A percentile compares a stretch with the other conserved stretches of the same genome.
These are phyloP conservation scores for Solanum arcanum DNA, from an alignment of 257 asterid species.

Conservation along the genomic window DNA sequence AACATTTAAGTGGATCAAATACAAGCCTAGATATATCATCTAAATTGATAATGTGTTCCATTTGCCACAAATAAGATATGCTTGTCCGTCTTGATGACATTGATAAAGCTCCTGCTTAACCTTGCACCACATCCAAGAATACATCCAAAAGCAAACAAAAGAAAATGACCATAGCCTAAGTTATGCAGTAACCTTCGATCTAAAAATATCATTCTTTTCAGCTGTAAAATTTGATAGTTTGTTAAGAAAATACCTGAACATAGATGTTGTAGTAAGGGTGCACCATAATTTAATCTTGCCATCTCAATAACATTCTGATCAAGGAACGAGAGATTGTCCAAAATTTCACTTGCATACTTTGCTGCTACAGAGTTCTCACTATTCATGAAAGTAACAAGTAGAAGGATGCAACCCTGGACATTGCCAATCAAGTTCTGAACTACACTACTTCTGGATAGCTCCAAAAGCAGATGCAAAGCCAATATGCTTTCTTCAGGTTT, in stretches of 20 bases:
- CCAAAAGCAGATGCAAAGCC: constrained; percentile 32
- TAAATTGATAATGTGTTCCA: not conserved
- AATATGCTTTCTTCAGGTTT: constrained; percentile 30
- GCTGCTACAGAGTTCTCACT: constrained; percentile 31
- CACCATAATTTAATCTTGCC: constrained; percentile 30
- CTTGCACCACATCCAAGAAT: not conserved
- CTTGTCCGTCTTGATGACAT: not conserved
- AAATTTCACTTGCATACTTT: constrained; percentile 15
- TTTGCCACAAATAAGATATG: not conserved
- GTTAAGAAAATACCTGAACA: constrained; percentile 18
- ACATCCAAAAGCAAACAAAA: not conserved
- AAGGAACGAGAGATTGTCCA: constrained; percentile 21
- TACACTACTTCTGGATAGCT: constrained; percentile 16
- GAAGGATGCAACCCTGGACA: constrained; percentile 38
- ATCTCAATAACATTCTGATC: constrained; percentile 31
- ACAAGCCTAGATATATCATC: not conserved
- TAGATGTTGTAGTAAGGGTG: constrained; percentile 26
- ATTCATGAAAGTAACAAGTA: constrained; percentile 27
- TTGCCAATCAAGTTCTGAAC: constrained; percentile 20
- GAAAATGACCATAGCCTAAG: not conserved
- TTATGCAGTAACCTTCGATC: not conserved
- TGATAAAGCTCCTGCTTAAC: not conserved
- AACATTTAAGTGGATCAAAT: not conserved
- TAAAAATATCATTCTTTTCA: not conserved
- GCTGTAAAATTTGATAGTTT: not conserved